Percentiles rank a stretch among this genome's conserved stretches.
Evolutionary conservation across 2,329 filamentous ascomycete species (phyloP).

Genomic region (Stromatinia cepivora): DNA sequence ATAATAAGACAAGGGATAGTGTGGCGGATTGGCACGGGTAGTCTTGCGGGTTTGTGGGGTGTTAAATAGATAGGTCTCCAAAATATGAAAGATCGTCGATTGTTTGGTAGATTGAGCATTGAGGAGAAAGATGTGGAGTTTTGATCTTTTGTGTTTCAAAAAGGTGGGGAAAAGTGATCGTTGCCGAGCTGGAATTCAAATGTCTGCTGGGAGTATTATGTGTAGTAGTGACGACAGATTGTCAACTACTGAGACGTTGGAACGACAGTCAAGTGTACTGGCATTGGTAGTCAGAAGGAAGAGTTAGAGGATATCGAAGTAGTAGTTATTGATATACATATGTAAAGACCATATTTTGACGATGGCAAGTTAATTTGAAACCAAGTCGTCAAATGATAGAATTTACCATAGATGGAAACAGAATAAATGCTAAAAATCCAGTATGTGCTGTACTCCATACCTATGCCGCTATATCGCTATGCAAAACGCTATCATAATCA

Average conservation of each 20-base stretch:
- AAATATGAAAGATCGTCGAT: not conserved
- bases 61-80: not conserved
- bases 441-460: conserved; percentile 2
- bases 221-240: not conserved
- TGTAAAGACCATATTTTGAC: not conserved
- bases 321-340: conserved; percentile 12
- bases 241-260: no score
- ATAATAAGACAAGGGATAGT: not conserved
- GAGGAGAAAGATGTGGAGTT: not conserved
- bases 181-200: not conserved
- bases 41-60: conserved; percentile 3
- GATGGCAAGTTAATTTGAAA: not conserved
- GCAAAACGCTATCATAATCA: conserved; percentile 16
- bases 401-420: not conserved
- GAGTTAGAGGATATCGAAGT: not conserved
- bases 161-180: not conserved
- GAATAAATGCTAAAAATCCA: not conserved
- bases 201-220: not conserved
- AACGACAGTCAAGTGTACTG: no score
- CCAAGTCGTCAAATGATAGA: not conserved
- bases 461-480: conserved; percentile 6
- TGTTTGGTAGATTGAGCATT: not conserved
- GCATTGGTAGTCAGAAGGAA: not conserved
- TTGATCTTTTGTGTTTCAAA: not conserved
- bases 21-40: not conserved